Conservation (phyloP, 148 eudicot species). For the Nepenthes gracilis region DNA sequence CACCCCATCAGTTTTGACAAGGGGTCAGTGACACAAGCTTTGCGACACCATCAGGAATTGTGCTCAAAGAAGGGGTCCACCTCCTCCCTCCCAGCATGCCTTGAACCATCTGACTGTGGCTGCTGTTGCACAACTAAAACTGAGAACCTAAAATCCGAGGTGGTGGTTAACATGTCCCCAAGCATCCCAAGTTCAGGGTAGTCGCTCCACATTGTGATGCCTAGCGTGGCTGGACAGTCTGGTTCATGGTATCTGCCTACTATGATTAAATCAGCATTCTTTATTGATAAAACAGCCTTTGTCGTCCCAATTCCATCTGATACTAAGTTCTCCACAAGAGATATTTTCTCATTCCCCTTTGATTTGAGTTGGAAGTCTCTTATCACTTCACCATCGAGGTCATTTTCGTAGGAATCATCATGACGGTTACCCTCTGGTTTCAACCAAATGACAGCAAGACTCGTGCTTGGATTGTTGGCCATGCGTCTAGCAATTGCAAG, state of each 20-base stretch:
- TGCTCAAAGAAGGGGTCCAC: background rate
- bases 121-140: constrained; percentile 23
- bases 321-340: constrained; percentile 9
- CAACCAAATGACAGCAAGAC: constrained; percentile 12
- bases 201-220: constrained; percentile 22
- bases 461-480: constrained; percentile 17
- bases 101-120: constrained; percentile 4
- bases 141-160: constrained; percentile 16
- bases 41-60: no score
- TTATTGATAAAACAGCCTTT: constrained; percentile 1
- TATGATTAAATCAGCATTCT: constrained; percentile 14
- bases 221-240: constrained; percentile 4
- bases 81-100: background rate
- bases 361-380: constrained; percentile 5
- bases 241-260: constrained; percentile 25
- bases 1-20: no score
- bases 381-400: constrained; percentile 9
- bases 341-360: background rate
- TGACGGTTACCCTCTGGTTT: background rate
- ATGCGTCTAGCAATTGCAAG: constrained; percentile 20
- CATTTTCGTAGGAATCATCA: background rate
- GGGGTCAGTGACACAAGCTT: no score
- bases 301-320: constrained; percentile 23
- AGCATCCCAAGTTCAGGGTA: constrained; percentile 27
- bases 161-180: constrained; percentile 21